Percentiles rank a stretch among this genome's conserved stretches.
Conservation (phyloP, 2,329 filamentous ascomycete species). For the Pseudogymnoascus sp. region DNA sequence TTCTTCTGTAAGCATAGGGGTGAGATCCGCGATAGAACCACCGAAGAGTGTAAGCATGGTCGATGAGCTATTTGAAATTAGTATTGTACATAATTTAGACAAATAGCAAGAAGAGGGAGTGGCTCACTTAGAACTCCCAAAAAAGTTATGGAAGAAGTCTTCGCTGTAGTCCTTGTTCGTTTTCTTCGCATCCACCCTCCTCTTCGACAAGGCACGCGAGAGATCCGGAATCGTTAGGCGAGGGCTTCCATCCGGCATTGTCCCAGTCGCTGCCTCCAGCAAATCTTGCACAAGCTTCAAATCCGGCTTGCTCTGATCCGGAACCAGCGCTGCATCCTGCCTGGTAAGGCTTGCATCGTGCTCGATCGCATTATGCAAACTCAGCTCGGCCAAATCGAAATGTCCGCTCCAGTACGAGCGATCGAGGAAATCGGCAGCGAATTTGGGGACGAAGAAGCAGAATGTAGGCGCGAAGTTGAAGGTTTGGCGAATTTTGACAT, state of each 20-base stretch:
- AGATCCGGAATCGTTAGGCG: slow-evolving; percentile 31
- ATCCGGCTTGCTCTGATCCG: slow-evolving; percentile 33
- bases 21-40: slow-evolving; percentile 31
- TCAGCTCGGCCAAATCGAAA: slow-evolving; percentile 16
- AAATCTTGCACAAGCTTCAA: slow-evolving; percentile 29
- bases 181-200: slow-evolving; percentile 28
- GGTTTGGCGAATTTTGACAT: slow-evolving; percentile 12
- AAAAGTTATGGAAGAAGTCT: slow-evolving; percentile 32
- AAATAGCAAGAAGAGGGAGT: background rate
- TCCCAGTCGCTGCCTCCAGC: slow-evolving; percentile 30
- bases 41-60: slow-evolving; percentile 36
- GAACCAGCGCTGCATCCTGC: slow-evolving; percentile 29
- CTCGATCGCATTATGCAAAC: slow-evolving; percentile 16
- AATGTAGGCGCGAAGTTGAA: slow-evolving; percentile 17
- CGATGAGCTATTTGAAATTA: slow-evolving; percentile 27
- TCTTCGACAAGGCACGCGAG: slow-evolving; percentile 22
- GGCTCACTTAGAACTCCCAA: slow-evolving; percentile 33
- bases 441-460: slow-evolving; percentile 20
- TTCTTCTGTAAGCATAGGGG: slow-evolving; percentile 34
- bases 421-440: slow-evolving; percentile 19
- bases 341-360: slow-evolving; percentile 21
- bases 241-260: slow-evolving; percentile 25
- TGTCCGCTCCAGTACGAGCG: slow-evolving; percentile 17
- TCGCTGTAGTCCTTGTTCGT: slow-evolving; percentile 31
- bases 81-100: background rate